phyloP scores from a whole-genome alignment of 495 filamentous ascomycete species.

The Penicillium crystallinum region DNA sequence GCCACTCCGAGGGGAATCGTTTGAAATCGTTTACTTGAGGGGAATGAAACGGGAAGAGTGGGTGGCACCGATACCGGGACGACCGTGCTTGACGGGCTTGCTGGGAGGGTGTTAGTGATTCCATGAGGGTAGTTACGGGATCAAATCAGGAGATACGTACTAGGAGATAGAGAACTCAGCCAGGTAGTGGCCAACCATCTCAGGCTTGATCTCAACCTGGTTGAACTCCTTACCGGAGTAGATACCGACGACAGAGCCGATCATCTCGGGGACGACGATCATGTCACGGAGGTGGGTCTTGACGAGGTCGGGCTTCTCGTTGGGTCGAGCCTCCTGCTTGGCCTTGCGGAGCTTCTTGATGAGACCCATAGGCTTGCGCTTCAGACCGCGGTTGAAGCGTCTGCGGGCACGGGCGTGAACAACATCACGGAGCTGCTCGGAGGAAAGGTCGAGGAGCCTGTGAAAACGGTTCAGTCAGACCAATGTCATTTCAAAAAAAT shows the following conservation, averaged over 20 bases:
- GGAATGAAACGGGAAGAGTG: constrained; percentile 99
- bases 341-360: constrained; percentile 99
- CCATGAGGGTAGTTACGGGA: neutral
- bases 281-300: constrained; percentile 99
- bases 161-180: constrained; percentile 99
- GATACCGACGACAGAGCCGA: constrained; percentile 94
- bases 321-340: constrained; percentile 99
- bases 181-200: constrained; percentile 99
- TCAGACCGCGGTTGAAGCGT: constrained; percentile 98
- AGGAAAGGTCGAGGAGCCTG: constrained; percentile 95
- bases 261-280: constrained; percentile 99
- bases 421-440: constrained; percentile 97
- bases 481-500: constrained; percentile 25
- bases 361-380: constrained; percentile 99
- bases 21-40: constrained; percentile 75
- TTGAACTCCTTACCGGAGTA: constrained; percentile 99
- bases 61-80: constrained; percentile 99
- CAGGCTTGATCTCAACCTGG: constrained; percentile 99
- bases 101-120: constrained; percentile 49
- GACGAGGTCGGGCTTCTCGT: constrained; percentile 98
- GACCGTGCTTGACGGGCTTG: constrained; percentile 99
- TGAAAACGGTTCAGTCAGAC: constrained; percentile 19
- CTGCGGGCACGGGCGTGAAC: constrained; percentile 97
- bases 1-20: constrained; percentile 41
- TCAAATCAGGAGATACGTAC: constrained; percentile 58